Percentiles rank a stretch among this genome's conserved stretches.
Conservation (phyloP, 768 basidiomycete species). For the Amanita molliuscula region DNA sequence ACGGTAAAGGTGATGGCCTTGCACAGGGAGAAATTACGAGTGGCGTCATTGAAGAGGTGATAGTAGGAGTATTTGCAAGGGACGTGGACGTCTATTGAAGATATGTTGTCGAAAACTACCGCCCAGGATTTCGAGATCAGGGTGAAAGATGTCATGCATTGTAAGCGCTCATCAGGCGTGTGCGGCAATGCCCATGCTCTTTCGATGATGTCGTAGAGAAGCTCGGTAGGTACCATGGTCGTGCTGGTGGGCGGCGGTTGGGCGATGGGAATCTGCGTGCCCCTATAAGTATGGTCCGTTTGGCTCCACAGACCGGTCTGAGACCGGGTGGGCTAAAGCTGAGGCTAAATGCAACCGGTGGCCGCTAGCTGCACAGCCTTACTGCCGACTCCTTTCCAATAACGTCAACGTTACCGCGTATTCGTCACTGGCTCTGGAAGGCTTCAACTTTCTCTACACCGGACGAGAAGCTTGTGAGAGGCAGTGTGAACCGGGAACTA, state of each 20-base stretch:
- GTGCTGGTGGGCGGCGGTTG: not conserved
- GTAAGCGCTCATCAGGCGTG: not conserved
- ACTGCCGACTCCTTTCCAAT: not conserved
- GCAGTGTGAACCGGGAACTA: too few relatives aligned
- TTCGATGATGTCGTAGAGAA: slow-evolving; percentile 3
- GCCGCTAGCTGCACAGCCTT: not conserved
- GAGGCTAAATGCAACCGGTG: not conserved
- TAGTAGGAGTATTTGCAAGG: slow-evolving; percentile 6
- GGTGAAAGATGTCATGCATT: not conserved
- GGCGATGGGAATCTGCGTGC: not conserved
- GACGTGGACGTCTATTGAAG: not conserved
- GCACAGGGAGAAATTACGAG: not conserved
- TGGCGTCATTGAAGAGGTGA: not conserved
- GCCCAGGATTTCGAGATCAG: slow-evolving; percentile 1
- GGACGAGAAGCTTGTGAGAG: too few relatives aligned
- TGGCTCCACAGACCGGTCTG: not conserved
- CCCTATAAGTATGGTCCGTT: not conserved
- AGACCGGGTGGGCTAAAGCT: not conserved
- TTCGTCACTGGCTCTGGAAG: too few relatives aligned
- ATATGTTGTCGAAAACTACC: not conserved
- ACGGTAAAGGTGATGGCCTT: slow-evolving; percentile 3
- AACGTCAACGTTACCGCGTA: too few relatives aligned
- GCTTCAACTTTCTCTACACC: too few relatives aligned
- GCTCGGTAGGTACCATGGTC: not conserved
- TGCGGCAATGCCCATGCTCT: not conserved